Base-by-base conservation (phyloP, 2,329 filamentous ascomycete genomes). In the Madurella fahalii region DNA sequence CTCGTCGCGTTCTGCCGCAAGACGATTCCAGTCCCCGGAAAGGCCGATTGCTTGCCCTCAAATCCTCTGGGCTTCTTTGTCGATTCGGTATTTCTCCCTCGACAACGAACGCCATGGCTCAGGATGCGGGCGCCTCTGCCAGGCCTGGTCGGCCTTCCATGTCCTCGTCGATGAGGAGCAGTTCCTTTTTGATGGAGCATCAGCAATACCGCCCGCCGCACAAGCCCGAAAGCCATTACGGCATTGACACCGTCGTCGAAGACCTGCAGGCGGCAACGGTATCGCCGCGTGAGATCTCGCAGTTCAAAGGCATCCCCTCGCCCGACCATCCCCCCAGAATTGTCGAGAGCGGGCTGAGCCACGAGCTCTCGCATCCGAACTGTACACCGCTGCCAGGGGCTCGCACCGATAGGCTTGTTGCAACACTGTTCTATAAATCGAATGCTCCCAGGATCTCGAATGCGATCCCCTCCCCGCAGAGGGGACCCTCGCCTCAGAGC, bases 171-270 rank as follows among this genome's bases (percentile, higher is more conserved):
- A 63, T 63, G 77, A 78, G 82, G 64, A 83, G 78, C 72, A 80
- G 78, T 68, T 85, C 82, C 13, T 85, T 82, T 65, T 72, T 85
- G 53, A 77, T 77, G 67, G 82, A 85, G 61, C 80, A 85, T 64
- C 82, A 85, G 68, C 81, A 85, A 64, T 84, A 83, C 61, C 80
- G 82, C 47, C 79, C 80, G 31, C 80, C 81, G 11, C 71, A 72
- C 56, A 74, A 75, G 57, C 74, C 78, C 45, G 81, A 84, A 30
- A 74, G 72, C 54, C 77, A 80, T 66, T 81, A 82, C 59, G 82
- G 82, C 58, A 86, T 86, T 62, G 83, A 86, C 65, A 83, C 81
- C 44, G 81, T 86, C 15, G 78, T 86, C 49, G 83, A 86, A 67
- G 79, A 82, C 56, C 64, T 77, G 32, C 71, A 72, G 57, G 68